Evolutionary conservation across 1,284 basidiomycete species (phyloP).

Genomic region (Gymnopus androsaceus): DNA sequence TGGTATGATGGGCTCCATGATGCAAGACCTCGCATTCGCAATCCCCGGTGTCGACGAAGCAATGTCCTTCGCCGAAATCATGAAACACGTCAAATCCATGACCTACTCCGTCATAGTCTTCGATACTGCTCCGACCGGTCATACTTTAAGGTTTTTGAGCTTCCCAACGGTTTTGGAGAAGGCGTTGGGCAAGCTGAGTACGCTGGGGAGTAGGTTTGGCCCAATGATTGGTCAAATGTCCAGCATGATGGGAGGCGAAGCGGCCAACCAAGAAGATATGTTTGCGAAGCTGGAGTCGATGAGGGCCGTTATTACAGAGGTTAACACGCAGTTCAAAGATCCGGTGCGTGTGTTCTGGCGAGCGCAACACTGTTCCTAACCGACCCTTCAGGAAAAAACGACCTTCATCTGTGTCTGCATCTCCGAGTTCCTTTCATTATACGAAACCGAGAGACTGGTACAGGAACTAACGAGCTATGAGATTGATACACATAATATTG

Average conservation of each 20-base stretch:
- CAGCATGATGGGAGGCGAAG: constrained; percentile 90
- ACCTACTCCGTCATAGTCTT: constrained; percentile 99
- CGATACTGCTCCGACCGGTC: constrained; percentile 97
- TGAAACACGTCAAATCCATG: constrained; percentile 99
- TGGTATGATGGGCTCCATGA: constrained; percentile 98
- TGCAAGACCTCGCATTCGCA: constrained; percentile 99
- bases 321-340: constrained; percentile 99
- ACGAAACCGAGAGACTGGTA: constrained; percentile 97
- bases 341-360: constrained; percentile 61
- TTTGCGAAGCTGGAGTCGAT: constrained; percentile 97
- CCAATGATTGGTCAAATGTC: constrained; percentile 99
- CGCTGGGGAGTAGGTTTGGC: constrained; percentile 90
- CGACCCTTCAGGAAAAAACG: constrained; percentile 78
- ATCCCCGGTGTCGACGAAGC: constrained; percentile 99
- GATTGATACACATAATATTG: constrained; percentile 98
- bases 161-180: constrained; percentile 99
- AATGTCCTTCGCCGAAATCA: constrained; percentile 99
- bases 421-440: constrained; percentile 96
- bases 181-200: constrained; percentile 92
- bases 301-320: constrained; percentile 96
- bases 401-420: constrained; percentile 99
- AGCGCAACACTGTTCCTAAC: background rate
- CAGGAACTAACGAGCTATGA: constrained; percentile 96
- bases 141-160: constrained; percentile 96
- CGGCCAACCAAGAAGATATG: constrained; percentile 91